Base-by-base conservation (phyloP, 169 alveolate genomes). In the Miamiensis avidus region DNA sequence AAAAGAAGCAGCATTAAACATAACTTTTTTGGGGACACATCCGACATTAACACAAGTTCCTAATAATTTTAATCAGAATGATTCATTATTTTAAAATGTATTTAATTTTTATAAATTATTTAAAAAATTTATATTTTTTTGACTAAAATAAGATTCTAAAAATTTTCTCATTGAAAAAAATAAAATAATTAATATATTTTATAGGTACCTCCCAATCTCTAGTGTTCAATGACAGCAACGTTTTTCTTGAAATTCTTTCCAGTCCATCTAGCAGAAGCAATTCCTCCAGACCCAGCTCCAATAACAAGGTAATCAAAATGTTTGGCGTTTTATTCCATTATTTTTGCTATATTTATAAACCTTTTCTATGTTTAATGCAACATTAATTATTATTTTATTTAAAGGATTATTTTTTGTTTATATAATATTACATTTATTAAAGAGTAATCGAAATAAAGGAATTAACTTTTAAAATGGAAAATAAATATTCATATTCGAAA, bases 31-130 rank as follows among this genome's bases (percentile, higher is more conserved):
- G 0, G 99, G 99, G 75, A 98, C 98, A 88, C 99, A 97, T 25
- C 99, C 99, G 27, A 97, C 98, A 88, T 98, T 97, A 29, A 97
- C 99, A 89, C 99, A 97, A 1, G 99, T 97, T 29, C 99, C 99
- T 79, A 49, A 49, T 76, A 25, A 76, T 0, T 29, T 76, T 29
- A 0, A 25, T 31, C 0, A 0, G 20, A 49, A 49, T 11, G 20
- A 49, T 29, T 31, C 15, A 16, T 73, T 73, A 4, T 73, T 26
- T 73, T 25, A n/a, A 73, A 29, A 15, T 73, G 6, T n/a, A 81
- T 15, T 73, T 15, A 73, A n/a, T 15, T 15, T 73, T 73, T 27
- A 27, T 77, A 33, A 33, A 77, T 77, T 1, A 0, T 0, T n/a
- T n/a, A n/a, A n/a, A n/a, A n/a, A n/a, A n/a, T n/a, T n/a, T n/a